A percentile compares a stretch with the other conserved stretches of the same genome.
Conservation (phyloP, 106 monocot species). For the Dioscorea zingiberensis region DNA sequence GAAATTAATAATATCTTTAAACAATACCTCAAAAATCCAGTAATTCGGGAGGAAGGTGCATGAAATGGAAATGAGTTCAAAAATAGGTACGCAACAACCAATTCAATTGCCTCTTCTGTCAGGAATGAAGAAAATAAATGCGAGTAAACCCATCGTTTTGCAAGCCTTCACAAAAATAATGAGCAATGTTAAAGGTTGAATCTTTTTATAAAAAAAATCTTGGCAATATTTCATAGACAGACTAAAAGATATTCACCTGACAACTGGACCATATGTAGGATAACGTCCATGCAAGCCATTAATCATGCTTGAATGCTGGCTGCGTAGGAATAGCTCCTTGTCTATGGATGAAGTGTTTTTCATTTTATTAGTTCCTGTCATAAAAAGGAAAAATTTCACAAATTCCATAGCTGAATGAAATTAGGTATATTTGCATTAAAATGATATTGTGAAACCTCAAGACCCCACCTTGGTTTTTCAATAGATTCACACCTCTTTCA, state of each 20-base stretch:
- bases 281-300: constrained; percentile 87
- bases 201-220: not conserved
- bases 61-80: constrained; percentile 79
- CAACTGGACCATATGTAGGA: constrained; percentile 79
- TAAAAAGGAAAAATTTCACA: not conserved
- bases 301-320: constrained; percentile 98
- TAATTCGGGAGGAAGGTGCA: constrained; percentile 64
- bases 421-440: not conserved
- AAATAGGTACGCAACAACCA: constrained; percentile 88
- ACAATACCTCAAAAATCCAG: constrained; percentile 88
- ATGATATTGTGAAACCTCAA: constrained; percentile 5
- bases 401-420: not conserved
- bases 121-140: constrained; percentile 89
- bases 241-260: constrained; percentile 42
- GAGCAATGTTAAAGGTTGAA: not conserved
- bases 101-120: constrained; percentile 78
- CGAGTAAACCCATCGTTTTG: constrained; percentile 85
- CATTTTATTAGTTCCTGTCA: constrained; percentile 33
- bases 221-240: not conserved
- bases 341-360: constrained; percentile 47
- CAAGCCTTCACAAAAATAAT: constrained; percentile 56
- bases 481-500: constrained; percentile 58
- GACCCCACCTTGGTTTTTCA: constrained; percentile 45
- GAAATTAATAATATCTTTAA: not conserved
- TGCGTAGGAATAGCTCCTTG: constrained; percentile 64